These are phyloP conservation scores for Cinnamomum micranthum DNA, from an alignment of 164 flowering plant genomes.

Conservation along the genomic window DNA sequence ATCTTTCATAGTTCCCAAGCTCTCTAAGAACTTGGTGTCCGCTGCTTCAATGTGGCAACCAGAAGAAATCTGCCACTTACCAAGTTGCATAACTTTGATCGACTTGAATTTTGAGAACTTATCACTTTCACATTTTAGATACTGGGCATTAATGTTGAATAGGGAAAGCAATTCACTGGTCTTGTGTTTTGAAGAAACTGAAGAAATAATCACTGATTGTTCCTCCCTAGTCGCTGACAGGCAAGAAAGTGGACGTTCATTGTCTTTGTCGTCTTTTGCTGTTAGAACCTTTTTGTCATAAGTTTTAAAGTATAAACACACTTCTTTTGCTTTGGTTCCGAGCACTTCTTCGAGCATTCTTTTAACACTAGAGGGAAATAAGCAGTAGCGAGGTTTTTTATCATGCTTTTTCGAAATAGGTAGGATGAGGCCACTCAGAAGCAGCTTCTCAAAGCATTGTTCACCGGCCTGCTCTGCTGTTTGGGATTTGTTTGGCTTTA, in stretches of 20 bases:
- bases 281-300: background rate
- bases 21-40: slow-evolving; percentile 14
- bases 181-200: background rate
- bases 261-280: background rate
- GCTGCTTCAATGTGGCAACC: slow-evolving; percentile 35
- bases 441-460: slow-evolving; percentile 3
- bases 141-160: slow-evolving; percentile 25
- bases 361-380: slow-evolving; percentile 24
- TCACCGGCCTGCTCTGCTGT: slow-evolving; percentile 17
- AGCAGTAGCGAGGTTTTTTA: slow-evolving; percentile 3
- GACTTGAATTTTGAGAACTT: slow-evolving; percentile 17
- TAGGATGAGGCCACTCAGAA: slow-evolving; percentile 20
- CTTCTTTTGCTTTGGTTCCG: slow-evolving; percentile 6
- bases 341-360: background rate
- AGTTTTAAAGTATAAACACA: slow-evolving; percentile 14
- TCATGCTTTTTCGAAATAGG: slow-evolving; percentile 14
- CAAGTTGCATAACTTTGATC: slow-evolving; percentile 19
- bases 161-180: background rate
- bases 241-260: background rate
- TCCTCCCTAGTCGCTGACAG: background rate
- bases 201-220: background rate
- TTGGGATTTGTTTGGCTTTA: background rate
- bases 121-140: slow-evolving; percentile 11
- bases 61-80: background rate
- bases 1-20: slow-evolving; percentile 8